phyloP scores from a whole-genome alignment of 2,329 filamentous ascomycete species.

The Penicillium occitanis region DNA sequence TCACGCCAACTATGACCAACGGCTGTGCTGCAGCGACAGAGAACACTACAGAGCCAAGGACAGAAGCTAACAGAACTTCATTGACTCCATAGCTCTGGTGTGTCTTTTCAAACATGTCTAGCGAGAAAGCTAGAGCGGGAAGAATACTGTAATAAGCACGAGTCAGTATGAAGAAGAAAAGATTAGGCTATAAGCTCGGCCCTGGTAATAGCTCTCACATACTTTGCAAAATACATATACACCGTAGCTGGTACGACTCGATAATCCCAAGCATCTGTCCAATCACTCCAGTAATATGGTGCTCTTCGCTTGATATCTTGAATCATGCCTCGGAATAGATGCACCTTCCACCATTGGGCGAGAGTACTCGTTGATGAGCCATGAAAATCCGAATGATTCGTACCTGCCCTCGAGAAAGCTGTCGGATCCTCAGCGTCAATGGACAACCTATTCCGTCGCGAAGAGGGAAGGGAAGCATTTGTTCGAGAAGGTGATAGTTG shows the following conservation, averaged over 20 bases:
- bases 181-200: background rate
- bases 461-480: conserved; percentile 2
- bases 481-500: conserved; percentile 10
- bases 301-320: conserved; percentile 72
- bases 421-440: background rate
- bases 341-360: conserved; percentile 69
- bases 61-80: conserved; percentile 82
- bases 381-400: conserved; percentile 19
- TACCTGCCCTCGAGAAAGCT: conserved; percentile 16
- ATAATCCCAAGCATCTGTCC: conserved; percentile 86
- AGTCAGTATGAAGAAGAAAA: background rate
- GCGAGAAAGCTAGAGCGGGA: conserved; percentile 81
- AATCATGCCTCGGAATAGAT: conserved; percentile 74
- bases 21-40: conserved; percentile 77
- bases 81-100: conserved; percentile 84
- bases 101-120: conserved; percentile 92
- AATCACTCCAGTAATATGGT: conserved; percentile 80
- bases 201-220: conserved; percentile 33
- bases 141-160: conserved; percentile 63
- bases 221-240: conserved; percentile 97
- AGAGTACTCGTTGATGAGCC: conserved; percentile 22
- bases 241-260: conserved; percentile 81
- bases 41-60: conserved; percentile 80
- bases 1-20: conserved; percentile 86
- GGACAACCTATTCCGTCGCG: background rate